phyloP scores from a whole-genome alignment of 495 filamentous ascomycete genomes.

The Aspergillus mulundensis region DNA sequence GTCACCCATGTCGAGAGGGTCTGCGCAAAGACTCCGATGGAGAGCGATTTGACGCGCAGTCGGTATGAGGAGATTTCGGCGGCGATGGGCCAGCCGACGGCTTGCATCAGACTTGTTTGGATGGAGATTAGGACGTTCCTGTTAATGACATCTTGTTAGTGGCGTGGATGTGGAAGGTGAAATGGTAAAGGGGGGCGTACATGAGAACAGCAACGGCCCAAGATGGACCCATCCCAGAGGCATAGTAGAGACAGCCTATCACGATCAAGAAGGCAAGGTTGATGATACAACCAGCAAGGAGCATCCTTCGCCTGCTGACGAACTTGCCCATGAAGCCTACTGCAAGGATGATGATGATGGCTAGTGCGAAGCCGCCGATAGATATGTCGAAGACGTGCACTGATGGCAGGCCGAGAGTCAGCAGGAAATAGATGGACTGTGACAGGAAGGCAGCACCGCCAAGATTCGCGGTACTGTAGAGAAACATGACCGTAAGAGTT shows the following conservation, averaged over 20 bases:
- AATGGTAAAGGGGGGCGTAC: not conserved
- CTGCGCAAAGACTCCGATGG: constrained; percentile 3
- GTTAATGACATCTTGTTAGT: not conserved
- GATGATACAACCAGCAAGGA: not conserved
- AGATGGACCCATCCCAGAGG: not conserved
- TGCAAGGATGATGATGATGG: not conserved
- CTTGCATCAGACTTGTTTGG: constrained; percentile 6
- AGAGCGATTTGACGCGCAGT: not conserved
- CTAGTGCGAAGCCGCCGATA: constrained; percentile 6
- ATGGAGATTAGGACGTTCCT: constrained; percentile 3
- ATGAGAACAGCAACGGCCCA: constrained; percentile 8
- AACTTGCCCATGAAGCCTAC: not conserved
- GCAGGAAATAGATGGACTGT: constrained; percentile 7
- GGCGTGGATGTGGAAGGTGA: not conserved
- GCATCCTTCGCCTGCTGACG: not conserved
- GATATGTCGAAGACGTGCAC: constrained; percentile 4
- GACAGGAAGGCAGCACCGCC: constrained; percentile 1
- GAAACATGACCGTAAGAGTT: constrained; percentile 3
- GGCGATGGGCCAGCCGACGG: constrained; percentile 6
- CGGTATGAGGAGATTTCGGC: constrained; percentile 5
- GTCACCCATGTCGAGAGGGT: constrained; percentile 2
- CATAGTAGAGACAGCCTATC: not conserved
- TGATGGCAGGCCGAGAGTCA: constrained; percentile 1
- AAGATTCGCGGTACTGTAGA: not conserved
- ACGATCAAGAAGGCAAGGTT: constrained; percentile 3